Base-by-base conservation (phyloP, 2,329 filamentous ascomycete species). In the Pseudogymnoascus sp. region DNA sequence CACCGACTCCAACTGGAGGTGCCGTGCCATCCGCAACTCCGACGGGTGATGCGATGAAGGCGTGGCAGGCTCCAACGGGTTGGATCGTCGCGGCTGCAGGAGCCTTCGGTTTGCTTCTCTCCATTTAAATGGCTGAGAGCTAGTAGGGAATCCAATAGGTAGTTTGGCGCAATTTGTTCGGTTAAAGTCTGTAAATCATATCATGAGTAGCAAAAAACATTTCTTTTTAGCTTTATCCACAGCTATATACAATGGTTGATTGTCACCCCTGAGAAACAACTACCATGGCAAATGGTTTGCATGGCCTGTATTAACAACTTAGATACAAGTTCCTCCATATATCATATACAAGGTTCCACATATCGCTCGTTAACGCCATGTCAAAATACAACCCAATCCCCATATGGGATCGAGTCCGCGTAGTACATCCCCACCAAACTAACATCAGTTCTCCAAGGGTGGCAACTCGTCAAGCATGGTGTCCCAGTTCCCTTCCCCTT, bases 401-500 rank as follows among this genome's bases (percentile, higher is more conserved):
- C 10, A 18, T 2, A 21, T 36, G 29, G 10, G 51, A 7, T n/a
- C 10, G 29, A 36, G n/a, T 18, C 29, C 29, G 10, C 29, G 5
- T 57, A 36, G 11, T 57, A 57, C 7, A 57, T 34, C 29, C 29
- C 29, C 51, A 34, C n/a, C 10, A 57, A 36, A 12, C 29, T 18
- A 57, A 57, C 51, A 21, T 57, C 51, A 36, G 8, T 36, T 34
- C 51, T 67, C 68, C 34, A 70, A 57, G 36, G 71, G 69, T 10
- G 71, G 71, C 4, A 73, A 63, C 63, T 69, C 67, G 36, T 69
- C 66, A 34, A 68, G 42, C 42, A 72, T 54, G 64, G 70, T 73
- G 64, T 73, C 71, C 73, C 73, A 75, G 57, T 71, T 73, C 3
- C 69, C 68, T 63, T 72, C 71, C 5, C 70, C 73, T n/a, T 68